A percentile compares a stretch with the other conserved stretches of the same genome.
These are phyloP conservation scores for Talaromyces ruber DNA, from an alignment of 495 filamentous ascomycete species.

Conservation along the genomic window DNA sequence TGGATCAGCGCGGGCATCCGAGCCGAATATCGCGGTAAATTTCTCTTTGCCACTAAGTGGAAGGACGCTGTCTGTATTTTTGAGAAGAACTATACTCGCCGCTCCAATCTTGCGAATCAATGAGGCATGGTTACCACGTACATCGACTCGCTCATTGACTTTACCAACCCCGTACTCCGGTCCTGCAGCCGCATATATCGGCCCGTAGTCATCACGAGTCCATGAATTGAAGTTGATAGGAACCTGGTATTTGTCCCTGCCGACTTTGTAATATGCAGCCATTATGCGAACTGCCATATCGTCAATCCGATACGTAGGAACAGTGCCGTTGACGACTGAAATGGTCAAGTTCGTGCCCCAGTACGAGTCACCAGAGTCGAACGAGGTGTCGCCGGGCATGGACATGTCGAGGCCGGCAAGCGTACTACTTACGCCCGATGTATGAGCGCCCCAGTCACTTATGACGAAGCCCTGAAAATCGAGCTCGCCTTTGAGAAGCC, in stretches of 20 bases:
- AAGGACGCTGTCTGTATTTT: slow-evolving; percentile 47
- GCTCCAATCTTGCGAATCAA: slow-evolving; percentile 50
- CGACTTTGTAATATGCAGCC: slow-evolving; percentile 43
- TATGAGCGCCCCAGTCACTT: slow-evolving; percentile 56
- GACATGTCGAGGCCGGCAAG: slow-evolving; percentile 54
- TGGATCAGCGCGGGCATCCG: slow-evolving; percentile 48
- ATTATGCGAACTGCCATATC: slow-evolving; percentile 51
- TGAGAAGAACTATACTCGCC: slow-evolving; percentile 52
- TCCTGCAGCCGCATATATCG: slow-evolving; percentile 47
- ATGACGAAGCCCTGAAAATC: slow-evolving; percentile 61
- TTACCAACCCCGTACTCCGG: slow-evolving; percentile 27
- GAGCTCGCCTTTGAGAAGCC: slow-evolving; percentile 56
- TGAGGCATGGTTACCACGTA: slow-evolving; percentile 41
- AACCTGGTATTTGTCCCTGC: slow-evolving; percentile 41
- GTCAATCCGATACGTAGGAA: slow-evolving; percentile 34
- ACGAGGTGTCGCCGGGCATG: slow-evolving; percentile 40
- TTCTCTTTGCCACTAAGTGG: slow-evolving; percentile 43
- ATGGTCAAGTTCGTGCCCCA: slow-evolving; percentile 19
- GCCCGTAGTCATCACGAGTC: slow-evolving; percentile 47
- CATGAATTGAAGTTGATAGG: slow-evolving; percentile 68
- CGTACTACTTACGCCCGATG: slow-evolving; percentile 43
- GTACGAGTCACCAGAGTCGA: slow-evolving; percentile 30
- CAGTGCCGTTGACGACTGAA: slow-evolving; percentile 39
- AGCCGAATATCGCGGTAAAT: slow-evolving; percentile 51
- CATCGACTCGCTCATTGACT: slow-evolving; percentile 24